Conservation (phyloP, 2,329 filamentous ascomycete species). For the Colletotrichum ledebouriae region DNA sequence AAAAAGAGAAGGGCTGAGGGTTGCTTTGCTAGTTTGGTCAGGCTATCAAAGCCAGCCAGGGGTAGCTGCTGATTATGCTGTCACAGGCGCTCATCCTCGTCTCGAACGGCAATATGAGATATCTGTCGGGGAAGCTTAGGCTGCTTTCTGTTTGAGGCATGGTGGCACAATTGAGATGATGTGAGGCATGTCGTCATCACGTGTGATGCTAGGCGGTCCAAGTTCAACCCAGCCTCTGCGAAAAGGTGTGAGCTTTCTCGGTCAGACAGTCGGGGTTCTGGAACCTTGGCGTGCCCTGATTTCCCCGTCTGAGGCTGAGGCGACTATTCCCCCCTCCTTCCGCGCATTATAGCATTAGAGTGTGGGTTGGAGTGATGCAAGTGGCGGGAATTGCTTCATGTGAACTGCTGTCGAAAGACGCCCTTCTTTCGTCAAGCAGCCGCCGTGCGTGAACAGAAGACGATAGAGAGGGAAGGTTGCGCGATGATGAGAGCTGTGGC, state of each 20-base stretch:
- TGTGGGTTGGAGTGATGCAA: conserved; percentile 37
- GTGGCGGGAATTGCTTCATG: conserved; percentile 41
- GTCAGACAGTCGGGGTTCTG: conserved; percentile 30
- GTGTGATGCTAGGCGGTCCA: conserved; percentile 32
- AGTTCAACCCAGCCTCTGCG: conserved; percentile 18
- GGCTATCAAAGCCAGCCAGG: conserved; percentile 17
- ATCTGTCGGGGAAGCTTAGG: conserved; percentile 9
- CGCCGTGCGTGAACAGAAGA: not conserved
- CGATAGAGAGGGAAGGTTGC: conserved; percentile 15
- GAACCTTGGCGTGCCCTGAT: conserved; percentile 35
- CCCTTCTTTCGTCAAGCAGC: conserved; percentile 6
- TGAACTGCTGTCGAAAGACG: conserved; percentile 14
- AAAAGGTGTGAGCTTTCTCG: conserved; percentile 10
- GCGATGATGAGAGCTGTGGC: conserved; percentile 36
- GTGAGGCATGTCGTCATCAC: conserved; percentile 43
- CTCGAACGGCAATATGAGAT: conserved; percentile 1
- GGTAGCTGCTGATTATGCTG: conserved; percentile 29
- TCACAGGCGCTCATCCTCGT: conserved; percentile 22
- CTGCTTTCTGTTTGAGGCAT: conserved; percentile 25
- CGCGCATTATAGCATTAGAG: conserved; percentile 7
- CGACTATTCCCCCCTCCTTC: not conserved
- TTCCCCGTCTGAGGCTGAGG: conserved; percentile 32
- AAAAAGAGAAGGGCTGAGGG: not conserved
- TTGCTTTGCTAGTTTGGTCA: conserved; percentile 8
- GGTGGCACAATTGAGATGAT: conserved; percentile 32